Base-by-base conservation (phyloP, 2,329 filamentous ascomycete genomes). In the Aureobasidium sp. region DNA sequence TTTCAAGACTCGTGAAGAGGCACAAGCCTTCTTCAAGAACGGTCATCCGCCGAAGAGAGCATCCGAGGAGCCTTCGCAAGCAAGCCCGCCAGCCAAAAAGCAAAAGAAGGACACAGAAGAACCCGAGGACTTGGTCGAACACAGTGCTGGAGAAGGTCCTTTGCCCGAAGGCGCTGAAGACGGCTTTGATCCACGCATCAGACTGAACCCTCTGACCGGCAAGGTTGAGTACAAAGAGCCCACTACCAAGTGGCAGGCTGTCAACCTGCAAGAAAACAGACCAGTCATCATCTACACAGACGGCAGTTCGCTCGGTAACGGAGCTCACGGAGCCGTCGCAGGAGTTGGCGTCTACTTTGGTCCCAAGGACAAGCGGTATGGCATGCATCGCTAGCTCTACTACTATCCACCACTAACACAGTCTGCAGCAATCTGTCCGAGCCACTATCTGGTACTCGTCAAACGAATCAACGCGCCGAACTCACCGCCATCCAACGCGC, bases 391-490 rank as follows among this genome's bases (percentile, higher is more conserved):
- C 12, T 17, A 22, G 7, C 22, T 12, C 29, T 33, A 22, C 8
- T 5, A 11, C 8, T 45, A 8, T 14, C 6, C 29, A 19, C 5
- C 19, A 24, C 54, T 58, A 31, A 58, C 22, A 17, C 15, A 19
- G 8, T 29, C 19, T 39, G 19, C 31, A 58, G 54, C 67, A 89
- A 89, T 69, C 75, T 96, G 27, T 90, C 89, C 14, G 91, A 95
- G 74, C 85, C 86, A 4, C 82, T 97, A 2, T 75, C 80, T 57
- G 91, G 91, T 56, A 78, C 81, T 17, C 79, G 81, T 11, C 94
- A 97, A 75, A 97, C 94, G 0, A 99, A 99, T 72, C 91, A 97
- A 73, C 89, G 94, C 3, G 94, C 93, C n/a, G 94, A 99, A 76
- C 79, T 99, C 63, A 92, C 89, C 27, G 94, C 91, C 8, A 88